These are phyloP conservation scores for Kodamaea fungicola DNA, from an alignment of 1,139 yeast genomes.

Conservation along the genomic window DNA sequence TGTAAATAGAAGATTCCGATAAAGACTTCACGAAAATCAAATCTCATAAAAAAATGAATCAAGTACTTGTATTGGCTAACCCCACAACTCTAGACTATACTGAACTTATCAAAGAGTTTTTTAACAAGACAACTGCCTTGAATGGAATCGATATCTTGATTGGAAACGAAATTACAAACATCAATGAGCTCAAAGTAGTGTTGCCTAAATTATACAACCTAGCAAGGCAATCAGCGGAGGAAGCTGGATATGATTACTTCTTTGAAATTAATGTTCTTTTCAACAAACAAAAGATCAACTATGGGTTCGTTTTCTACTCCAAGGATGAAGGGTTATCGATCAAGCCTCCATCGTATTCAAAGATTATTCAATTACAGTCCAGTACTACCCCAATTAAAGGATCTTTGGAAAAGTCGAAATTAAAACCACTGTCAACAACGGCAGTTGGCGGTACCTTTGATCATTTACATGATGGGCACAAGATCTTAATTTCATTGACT, in stretches of 20 bases:
- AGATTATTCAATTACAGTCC: background rate
- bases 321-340: constrained; percentile 2
- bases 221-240: constrained; percentile 19
- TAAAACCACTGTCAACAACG: constrained; percentile 1
- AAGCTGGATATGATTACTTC: constrained; percentile 21
- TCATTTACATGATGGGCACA: constrained; percentile 95
- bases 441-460: constrained; percentile 98
- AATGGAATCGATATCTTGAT: constrained; percentile 24
- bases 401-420: background rate
- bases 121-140: constrained; percentile 8
- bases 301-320: constrained; percentile 1
- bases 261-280: constrained; percentile 34
- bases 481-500: constrained; percentile 72
- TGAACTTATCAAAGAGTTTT: constrained; percentile 16
- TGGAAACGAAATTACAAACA: constrained; percentile 14
- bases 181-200: constrained; percentile 22
- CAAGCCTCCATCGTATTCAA: constrained; percentile 1
- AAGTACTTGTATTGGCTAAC: constrained; percentile 22
- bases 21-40: background rate
- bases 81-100: constrained; percentile 25
- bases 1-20: constrained; percentile 1
- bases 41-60: constrained; percentile 10
- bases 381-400: background rate
- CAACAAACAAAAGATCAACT: constrained; percentile 12
- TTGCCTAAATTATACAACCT: constrained; percentile 26